Base-by-base conservation (phyloP, 805 yeast genomes). In the Suhomyces faveliae region DNA sequence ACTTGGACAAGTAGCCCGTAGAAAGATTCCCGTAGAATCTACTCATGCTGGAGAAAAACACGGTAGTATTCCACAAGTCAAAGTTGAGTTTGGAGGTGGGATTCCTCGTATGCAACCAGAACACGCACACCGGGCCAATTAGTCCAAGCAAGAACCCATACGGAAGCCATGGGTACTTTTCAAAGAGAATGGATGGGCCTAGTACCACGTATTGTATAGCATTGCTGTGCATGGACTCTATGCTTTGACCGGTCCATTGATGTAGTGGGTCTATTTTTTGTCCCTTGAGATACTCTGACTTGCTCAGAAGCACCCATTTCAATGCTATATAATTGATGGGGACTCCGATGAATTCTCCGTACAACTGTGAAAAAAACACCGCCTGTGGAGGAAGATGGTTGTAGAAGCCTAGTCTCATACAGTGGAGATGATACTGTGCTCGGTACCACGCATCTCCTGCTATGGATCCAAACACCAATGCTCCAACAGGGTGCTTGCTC, bases 261-360 rank as follows among this genome's bases (percentile, higher is more conserved):
- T 74, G 76, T 21, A 76, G 59, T 1, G 80, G 77, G 55, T 77
- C 81, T 0, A 47, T 56, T 25, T 60, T 58, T 8, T 55, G 48
- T 1, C 76, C 76, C 5, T 58, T 49, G 48, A 72, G 59, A 42
- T 58, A 77, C 5, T 64, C 66, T 17, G 67, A 61, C 50, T 77
- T 78, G 21, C 71, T 59, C 2, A 49, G 50, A 23, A 77, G 46
- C 17, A 78, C 74, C 80, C 82, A 78, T 43, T 71, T 65, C 40
- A 79, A 58, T 1, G 80, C 76, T 5, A 70, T 42, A 54, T 77
- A 79, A 54, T 79, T 79, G 52, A 77, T 63, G 3, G 82, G 79
- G n/a, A 77, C 74, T 6, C 83, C 83, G 21, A 80, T 60, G 12
- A 77, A 44, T 51, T 78, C 81, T 1, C 84, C 84, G 53, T 73